phyloP scores from a whole-genome alignment of 805 yeast species.

The Ogataea naganishii region DNA sequence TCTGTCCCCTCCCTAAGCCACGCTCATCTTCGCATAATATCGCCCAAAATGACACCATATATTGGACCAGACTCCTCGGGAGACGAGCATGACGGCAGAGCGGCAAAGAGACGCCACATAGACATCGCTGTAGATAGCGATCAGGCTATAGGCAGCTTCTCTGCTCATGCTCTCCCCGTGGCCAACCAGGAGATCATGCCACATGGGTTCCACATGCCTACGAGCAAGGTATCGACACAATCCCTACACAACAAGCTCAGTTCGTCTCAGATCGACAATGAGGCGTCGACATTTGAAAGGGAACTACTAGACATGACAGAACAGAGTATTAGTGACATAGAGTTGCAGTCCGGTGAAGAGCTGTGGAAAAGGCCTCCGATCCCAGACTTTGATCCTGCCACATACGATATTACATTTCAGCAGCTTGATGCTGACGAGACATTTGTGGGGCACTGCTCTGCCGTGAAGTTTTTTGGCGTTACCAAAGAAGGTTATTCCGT shows the following conservation, averaged over 20 bases:
- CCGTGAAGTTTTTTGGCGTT: conserved; percentile 86
- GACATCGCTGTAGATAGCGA: conserved; percentile 14
- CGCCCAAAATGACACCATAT: no score
- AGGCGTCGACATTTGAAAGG: conserved; percentile 43
- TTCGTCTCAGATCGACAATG: conserved; percentile 19
- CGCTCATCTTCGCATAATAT: no score
- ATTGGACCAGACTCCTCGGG: no score
- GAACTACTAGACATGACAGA: conserved; percentile 39
- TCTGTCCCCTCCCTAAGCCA: no score
- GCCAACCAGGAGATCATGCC: conserved; percentile 20
- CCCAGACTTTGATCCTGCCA: conserved; percentile 41
- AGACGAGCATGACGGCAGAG: no score
- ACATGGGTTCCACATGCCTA: conserved; percentile 22
- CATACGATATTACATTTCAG: conserved; percentile 62
- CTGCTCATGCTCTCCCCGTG: conserved; percentile 22
- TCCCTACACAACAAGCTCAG: conserved; percentile 20
- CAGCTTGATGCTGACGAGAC: conserved; percentile 94
- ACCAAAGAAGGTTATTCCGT: conserved; percentile 84
- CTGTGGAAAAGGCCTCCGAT: conserved; percentile 46
- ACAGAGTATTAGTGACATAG: conserved; percentile 14
- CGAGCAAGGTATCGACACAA: conserved; percentile 13
- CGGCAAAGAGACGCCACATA: conserved; percentile 13
- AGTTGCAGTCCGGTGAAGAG: conserved; percentile 17
- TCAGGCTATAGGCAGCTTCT: conserved; percentile 13
- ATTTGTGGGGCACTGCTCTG: conserved; percentile 42